Percentiles rank a stretch among this genome's conserved stretches.
phyloP scores from a whole-genome alignment of 139 green algal genomes.

The Chara braunii region DNA sequence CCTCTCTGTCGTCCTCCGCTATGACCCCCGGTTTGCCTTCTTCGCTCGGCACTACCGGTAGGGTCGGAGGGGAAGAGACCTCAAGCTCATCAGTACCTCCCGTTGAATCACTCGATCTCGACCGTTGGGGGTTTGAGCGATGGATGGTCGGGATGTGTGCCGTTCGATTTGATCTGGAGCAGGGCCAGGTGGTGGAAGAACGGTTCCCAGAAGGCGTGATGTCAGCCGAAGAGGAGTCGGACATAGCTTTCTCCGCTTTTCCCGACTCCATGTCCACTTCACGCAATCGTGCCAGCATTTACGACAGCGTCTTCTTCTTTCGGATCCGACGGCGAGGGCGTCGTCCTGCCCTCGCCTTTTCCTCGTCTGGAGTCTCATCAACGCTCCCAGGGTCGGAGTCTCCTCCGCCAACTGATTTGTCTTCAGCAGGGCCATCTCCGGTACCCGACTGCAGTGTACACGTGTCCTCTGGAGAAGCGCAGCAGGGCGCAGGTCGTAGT shows the following conservation, averaged over 20 bases:
- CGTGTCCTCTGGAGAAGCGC: neutral
- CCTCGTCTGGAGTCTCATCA: too few relatives aligned
- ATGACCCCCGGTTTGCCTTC: too few relatives aligned
- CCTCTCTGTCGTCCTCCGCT: too few relatives aligned
- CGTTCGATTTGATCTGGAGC: slow-evolving; percentile 38
- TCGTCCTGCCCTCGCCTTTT: too few relatives aligned
- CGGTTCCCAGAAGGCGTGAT: slow-evolving; percentile 33
- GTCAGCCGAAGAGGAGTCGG: slow-evolving; percentile 27
- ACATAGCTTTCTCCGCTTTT: slow-evolving; percentile 45
- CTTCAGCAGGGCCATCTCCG: neutral
- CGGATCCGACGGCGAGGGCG: slow-evolving; percentile 31
- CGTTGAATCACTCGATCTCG: neutral
- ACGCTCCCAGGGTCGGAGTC: too few relatives aligned
- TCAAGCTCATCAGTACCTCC: too few relatives aligned
- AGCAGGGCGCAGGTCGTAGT: too few relatives aligned
- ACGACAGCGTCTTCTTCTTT: slow-evolving; percentile 47
- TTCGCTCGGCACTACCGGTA: too few relatives aligned
- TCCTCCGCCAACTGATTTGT: neutral
- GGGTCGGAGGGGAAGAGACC: too few relatives aligned
- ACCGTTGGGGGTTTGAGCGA: neutral
- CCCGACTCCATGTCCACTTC: slow-evolving; percentile 41
- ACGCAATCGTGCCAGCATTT: slow-evolving; percentile 20
- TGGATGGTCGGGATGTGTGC: slow-evolving; percentile 26
- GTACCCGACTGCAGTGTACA: neutral
- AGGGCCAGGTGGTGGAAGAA: slow-evolving; percentile 32